Evolutionary conservation across 192 early-diverging fungal species (phyloP).

Genomic region (Podochytrium sp.): DNA sequence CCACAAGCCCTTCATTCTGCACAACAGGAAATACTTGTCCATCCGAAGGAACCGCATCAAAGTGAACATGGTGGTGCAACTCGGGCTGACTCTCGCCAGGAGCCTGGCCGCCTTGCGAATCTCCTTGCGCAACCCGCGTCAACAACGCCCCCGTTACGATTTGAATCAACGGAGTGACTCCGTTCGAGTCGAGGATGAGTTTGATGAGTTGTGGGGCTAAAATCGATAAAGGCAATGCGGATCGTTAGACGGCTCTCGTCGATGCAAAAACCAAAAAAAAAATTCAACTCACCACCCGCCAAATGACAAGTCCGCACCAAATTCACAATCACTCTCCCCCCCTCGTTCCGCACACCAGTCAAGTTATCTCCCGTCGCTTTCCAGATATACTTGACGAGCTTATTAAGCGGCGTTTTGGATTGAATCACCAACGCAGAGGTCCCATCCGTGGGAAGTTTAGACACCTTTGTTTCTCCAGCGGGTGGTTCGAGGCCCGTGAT

Average conservation of each 20-base stretch:
- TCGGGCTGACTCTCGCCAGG: background rate
- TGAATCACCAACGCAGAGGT: background rate
- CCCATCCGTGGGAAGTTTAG: slow-evolving; percentile 13
- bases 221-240: slow-evolving; percentile 12
- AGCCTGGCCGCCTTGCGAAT: background rate
- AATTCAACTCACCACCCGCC: slow-evolving; percentile 39
- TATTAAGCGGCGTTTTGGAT: slow-evolving; percentile 41
- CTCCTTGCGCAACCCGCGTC: slow-evolving; percentile 17
- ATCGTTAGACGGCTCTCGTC: background rate
- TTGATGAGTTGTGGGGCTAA: slow-evolving; percentile 38
- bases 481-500: slow-evolving; percentile 53
- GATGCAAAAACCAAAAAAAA: background rate
- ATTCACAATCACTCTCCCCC: slow-evolving; percentile 54
- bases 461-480: slow-evolving; percentile 12
- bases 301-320: slow-evolving; percentile 43
- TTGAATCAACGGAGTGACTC: slow-evolving; percentile 49
- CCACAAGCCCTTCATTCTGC: slow-evolving; percentile 58
- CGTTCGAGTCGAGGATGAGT: slow-evolving; percentile 42
- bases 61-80: slow-evolving; percentile 56
- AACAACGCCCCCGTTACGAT: slow-evolving; percentile 56
- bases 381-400: slow-evolving; percentile 49
- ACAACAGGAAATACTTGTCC: slow-evolving; percentile 55
- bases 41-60: slow-evolving; percentile 54
- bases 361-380: slow-evolving; percentile 54
- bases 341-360: slow-evolving; percentile 55